These are phyloP conservation scores for Kluyveromyces sp. DNA, from an alignment of 1,139 yeast species.

Conservation along the genomic window DNA sequence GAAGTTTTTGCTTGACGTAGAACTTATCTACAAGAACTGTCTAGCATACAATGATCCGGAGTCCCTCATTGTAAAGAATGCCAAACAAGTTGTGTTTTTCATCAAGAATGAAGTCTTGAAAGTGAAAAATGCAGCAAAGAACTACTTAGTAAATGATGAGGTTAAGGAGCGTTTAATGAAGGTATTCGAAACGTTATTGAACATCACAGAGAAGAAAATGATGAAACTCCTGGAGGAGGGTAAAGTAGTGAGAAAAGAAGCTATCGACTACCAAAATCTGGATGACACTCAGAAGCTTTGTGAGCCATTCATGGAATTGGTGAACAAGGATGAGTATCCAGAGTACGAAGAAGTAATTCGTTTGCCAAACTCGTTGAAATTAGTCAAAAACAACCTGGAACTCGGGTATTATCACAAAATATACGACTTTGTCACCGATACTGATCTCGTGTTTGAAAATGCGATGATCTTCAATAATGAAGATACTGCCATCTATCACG, in stretches of 20 bases:
- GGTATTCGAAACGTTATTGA: constrained; percentile 36
- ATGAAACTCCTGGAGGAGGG: constrained; percentile 12
- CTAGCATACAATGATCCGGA: constrained; percentile 52
- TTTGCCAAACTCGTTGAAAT: constrained; percentile 50
- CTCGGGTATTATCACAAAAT: constrained; percentile 42
- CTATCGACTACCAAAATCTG: constrained; percentile 13
- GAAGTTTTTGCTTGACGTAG: constrained; percentile 47
- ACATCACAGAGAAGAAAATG: constrained; percentile 36
- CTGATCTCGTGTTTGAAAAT: constrained; percentile 47
- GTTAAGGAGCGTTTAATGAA: constrained; percentile 22
- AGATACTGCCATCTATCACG: constrained; percentile 48
- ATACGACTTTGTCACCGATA: constrained; percentile 43
- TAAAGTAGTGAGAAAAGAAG: constrained; percentile 9
- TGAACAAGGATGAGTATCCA: constrained; percentile 48
- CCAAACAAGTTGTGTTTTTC: constrained; percentile 34
- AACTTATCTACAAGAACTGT: constrained; percentile 54
- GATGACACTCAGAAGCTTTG: constrained; percentile 36
- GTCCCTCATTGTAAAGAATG: constrained; percentile 56
- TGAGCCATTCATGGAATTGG: constrained; percentile 52
- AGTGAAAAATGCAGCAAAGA: constrained; percentile 30
- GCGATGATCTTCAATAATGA: constrained; percentile 55
- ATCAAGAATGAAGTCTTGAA: constrained; percentile 29
- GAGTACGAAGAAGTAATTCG: constrained; percentile 51
- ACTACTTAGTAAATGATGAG: constrained; percentile 26
- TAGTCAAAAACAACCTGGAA: constrained; percentile 39